Evolutionary conservation across 352 stramenopile species (phyloP), one percentile per base, ranked within the genome.

Genomic region (Pythium dissotocum): DNA sequence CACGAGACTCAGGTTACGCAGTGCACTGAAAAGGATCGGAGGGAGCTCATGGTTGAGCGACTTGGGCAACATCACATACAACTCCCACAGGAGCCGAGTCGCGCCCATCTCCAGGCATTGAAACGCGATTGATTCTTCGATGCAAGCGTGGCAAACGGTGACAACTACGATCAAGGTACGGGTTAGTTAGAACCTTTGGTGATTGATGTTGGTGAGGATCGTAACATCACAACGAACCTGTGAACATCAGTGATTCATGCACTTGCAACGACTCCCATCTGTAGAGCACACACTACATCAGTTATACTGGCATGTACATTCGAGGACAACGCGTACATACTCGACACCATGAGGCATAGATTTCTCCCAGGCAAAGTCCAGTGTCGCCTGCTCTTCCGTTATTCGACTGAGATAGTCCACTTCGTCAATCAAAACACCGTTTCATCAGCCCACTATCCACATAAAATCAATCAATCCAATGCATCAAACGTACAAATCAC

Each of bases 381-480:
- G 53, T 1, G 79, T 80, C 7, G 71, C 76, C 64, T 93, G 85
- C 66, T 93, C 85, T 61, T 89, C 78, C 0, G 70, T 64, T 48
- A 87, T 72, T 1, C 77, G 65, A 48, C 62, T 65, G 58, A 93
- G 70, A 62, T 93, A 83, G 55, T 92, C 74, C 24, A 91, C 81
- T 90, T 18, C 18, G 4, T n/a, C 4, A 2, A 28, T 1, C 40
- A 64, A 16, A 10, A 26, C 6, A 51, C 32, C 21, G 4, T 24
- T 24, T 49, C 14, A 14, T 4, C 35, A 10, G 55, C 26, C 28
- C 54, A 61, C 21, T 24, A 24, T 24, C 21, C 40, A n/a, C 30
- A 12, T 24, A 18, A 16, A 14, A 55, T 30, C 24, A 38, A 49
- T 33, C 16, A 54, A 28, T 35, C 32, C 2, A 18, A 18, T 14